A percentile compares a stretch with the other conserved stretches of the same genome.
Conservation (phyloP, 108 stramenopile species). For the Pseudonitzschia delicatissima region DNA sequence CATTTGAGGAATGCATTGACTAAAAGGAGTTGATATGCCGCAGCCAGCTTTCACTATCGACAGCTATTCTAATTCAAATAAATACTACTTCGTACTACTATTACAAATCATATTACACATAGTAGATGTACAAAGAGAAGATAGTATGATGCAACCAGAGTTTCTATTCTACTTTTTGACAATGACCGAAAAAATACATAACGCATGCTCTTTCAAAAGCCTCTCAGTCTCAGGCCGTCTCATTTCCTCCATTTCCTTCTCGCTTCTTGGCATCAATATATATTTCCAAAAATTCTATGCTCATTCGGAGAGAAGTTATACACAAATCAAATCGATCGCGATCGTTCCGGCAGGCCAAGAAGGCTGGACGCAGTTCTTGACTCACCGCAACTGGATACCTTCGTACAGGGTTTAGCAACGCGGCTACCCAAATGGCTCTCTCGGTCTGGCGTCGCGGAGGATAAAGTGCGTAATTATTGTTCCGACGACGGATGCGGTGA, state of each 20-base stretch:
- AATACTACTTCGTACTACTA: too few species aligned
- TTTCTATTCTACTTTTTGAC: too few species aligned
- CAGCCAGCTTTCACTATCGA: too few species aligned
- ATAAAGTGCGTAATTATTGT: slow-evolving; percentile 6
- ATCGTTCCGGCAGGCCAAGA: slow-evolving; percentile 37
- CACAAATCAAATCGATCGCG: slow-evolving; percentile 29
- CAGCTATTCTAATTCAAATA: too few species aligned
- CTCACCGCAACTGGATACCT: slow-evolving; percentile 8
- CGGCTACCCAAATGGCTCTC: slow-evolving; percentile 29
- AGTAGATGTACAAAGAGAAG: too few species aligned
- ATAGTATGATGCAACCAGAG: too few species aligned
- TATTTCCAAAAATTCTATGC: slow-evolving; percentile 4
- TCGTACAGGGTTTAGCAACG: slow-evolving; percentile 29
- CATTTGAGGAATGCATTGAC: too few species aligned
- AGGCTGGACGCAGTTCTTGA: slow-evolving; percentile 26
- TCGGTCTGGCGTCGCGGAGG: slow-evolving; percentile 5
- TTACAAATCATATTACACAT: too few species aligned
- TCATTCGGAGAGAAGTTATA: slow-evolving; percentile 16
- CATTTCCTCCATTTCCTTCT: not conserved
- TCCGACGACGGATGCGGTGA: not conserved
- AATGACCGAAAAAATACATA: too few species aligned
- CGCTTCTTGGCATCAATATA: not conserved
- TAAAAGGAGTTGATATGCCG: too few species aligned
- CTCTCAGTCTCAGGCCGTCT: too few species aligned
- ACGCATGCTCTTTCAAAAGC: too few species aligned